Conservation (phyloP, 306 rosid genomes). For the Parietaria judaica region DNA sequence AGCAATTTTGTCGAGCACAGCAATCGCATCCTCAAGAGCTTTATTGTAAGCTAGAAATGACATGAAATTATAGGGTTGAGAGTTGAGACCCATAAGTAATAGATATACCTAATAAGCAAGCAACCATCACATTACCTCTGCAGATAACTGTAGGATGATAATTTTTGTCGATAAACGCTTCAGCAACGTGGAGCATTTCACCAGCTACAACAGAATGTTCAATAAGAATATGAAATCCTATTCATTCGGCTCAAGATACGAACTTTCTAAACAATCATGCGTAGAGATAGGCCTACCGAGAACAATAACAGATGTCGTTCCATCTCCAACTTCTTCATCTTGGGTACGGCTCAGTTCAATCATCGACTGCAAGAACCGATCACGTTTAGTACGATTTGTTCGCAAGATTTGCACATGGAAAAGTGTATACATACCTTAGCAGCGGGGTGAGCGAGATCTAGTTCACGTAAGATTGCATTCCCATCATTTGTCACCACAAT, state of each 20-base stretch:
- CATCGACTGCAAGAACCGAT: constrained; percentile 57
- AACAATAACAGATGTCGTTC: constrained; percentile 95
- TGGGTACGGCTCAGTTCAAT: constrained; percentile 94
- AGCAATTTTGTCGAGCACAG: constrained; percentile 89
- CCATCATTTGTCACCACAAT: constrained; percentile 99
- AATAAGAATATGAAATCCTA: background rate
- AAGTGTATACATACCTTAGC: constrained; percentile 57
- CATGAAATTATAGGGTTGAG: constrained; percentile 1
- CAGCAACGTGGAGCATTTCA: constrained; percentile 98
- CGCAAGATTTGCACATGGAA: background rate
- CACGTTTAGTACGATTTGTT: too few species aligned
- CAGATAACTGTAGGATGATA: constrained; percentile 95
- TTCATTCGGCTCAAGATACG: background rate
- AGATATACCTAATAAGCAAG: background rate
- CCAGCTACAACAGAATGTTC: constrained; percentile 55
- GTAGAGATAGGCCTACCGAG: constrained; percentile 52
- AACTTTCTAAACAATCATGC: background rate
- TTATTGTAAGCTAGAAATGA: constrained; percentile 68
- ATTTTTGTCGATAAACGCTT: constrained; percentile 77
- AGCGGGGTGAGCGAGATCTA: constrained; percentile 96
- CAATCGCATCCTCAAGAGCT: constrained; percentile 93
- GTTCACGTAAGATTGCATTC: constrained; percentile 86
- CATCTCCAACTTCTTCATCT: constrained; percentile 98
- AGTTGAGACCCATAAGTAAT: background rate
- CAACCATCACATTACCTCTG: constrained; percentile 47